phyloP scores from a whole-genome alignment of 768 basidiomycete genomes.

The Leccinum imitatum region DNA sequence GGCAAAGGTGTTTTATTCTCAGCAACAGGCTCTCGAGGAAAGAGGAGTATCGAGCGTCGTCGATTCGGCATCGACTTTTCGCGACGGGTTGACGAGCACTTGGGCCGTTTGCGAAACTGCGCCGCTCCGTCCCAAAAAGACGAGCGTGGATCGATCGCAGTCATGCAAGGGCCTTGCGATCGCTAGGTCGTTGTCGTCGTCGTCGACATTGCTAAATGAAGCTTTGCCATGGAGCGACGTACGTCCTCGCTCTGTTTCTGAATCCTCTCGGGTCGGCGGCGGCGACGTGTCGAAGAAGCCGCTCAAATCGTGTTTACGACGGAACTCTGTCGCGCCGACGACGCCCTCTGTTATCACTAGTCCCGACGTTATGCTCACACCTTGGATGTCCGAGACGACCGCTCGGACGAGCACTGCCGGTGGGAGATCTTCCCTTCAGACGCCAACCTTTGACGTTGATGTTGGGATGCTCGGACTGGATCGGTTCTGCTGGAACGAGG shows the following conservation, averaged over 20 bases:
- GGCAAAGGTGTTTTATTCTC: slow-evolving; percentile 5
- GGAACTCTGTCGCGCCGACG: not conserved
- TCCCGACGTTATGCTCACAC: not conserved
- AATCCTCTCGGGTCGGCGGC: not conserved
- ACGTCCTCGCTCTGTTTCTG: not conserved
- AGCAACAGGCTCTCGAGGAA: not conserved
- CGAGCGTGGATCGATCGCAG: slow-evolving; percentile 6
- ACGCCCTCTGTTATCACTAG: not conserved
- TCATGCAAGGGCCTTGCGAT: slow-evolving; percentile 14
- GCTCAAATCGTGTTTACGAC: slow-evolving; percentile 15
- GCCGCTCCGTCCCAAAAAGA: slow-evolving; percentile 1
- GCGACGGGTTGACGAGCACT: not conserved
- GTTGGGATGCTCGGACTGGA: slow-evolving; percentile 30
- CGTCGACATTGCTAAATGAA: not conserved
- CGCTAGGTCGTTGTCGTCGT: slow-evolving; percentile 5
- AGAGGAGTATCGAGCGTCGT: not conserved
- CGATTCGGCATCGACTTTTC: not conserved
- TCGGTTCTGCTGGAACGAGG: slow-evolving; percentile 20
- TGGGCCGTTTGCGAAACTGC: not conserved
- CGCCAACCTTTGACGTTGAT: slow-evolving; percentile 17
- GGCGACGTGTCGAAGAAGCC: slow-evolving; percentile 6
- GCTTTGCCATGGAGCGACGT: not conserved
- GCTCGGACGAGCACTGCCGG: not conserved
- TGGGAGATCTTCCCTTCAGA: slow-evolving; percentile 11
- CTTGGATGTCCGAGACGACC: slow-evolving; percentile 10